Evolutionary conservation across 2,329 filamentous ascomycete genomes (phyloP).

Genomic region (Celoporthe dispersa): DNA sequence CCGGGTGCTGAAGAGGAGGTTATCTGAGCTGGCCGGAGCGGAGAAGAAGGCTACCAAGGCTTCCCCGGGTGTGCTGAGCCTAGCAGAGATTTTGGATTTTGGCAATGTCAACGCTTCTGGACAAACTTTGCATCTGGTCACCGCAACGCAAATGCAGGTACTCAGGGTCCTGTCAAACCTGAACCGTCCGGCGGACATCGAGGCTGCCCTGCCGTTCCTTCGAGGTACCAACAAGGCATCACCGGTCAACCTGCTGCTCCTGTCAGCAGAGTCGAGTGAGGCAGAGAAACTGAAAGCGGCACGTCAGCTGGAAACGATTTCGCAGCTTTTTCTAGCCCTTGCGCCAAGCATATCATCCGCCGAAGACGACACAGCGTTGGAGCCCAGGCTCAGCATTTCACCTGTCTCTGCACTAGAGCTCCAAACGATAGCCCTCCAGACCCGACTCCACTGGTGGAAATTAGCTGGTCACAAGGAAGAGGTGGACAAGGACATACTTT

Average conservation of each 20-base stretch:
- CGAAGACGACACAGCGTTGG: conserved; percentile 61
- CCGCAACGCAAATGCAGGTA: conserved; percentile 67
- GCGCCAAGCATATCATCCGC: conserved; percentile 69
- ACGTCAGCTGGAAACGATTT: conserved; percentile 69
- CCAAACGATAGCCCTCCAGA: conserved; percentile 65
- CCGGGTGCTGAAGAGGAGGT: conserved; percentile 64
- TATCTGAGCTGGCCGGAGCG: conserved; percentile 49
- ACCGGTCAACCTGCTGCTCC: conserved; percentile 60
- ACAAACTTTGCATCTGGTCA: conserved; percentile 57
- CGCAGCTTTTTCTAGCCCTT: conserved; percentile 67
- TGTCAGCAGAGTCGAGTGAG: conserved; percentile 47
- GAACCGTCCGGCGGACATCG: conserved; percentile 63
- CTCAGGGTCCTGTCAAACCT: conserved; percentile 65
- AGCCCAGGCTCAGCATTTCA: conserved; percentile 58
- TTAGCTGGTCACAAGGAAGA: conserved; percentile 64
- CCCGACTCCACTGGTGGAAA: conserved; percentile 68
- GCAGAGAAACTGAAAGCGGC: conserved; percentile 61
- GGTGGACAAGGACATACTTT: conserved; percentile 66
- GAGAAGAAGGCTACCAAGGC: conserved; percentile 42
- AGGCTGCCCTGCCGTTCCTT: conserved; percentile 61
- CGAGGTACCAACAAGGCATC: conserved; percentile 57
- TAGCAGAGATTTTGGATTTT: conserved; percentile 68
- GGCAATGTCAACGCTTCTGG: conserved; percentile 47
- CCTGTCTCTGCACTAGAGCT: conserved; percentile 64
- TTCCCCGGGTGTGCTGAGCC: conserved; percentile 41